phyloP scores from a whole-genome alignment of 2,329 filamentous ascomycete genomes.

The Alternaria atra region DNA sequence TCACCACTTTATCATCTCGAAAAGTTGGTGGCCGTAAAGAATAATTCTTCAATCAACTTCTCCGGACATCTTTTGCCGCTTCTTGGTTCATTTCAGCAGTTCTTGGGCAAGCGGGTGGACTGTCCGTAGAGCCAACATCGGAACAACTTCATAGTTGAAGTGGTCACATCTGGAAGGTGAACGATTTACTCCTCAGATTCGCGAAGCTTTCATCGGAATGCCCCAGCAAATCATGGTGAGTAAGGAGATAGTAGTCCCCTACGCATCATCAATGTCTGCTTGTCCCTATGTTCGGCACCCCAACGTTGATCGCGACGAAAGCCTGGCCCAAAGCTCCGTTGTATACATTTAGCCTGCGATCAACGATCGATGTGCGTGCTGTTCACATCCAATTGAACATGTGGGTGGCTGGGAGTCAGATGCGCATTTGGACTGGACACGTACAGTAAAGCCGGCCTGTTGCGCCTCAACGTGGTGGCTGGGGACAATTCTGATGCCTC shows the following conservation, averaged over 20 bases:
- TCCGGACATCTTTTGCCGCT: background rate
- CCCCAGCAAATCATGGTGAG: background rate
- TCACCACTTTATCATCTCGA: too few species aligned
- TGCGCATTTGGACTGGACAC: too few species aligned
- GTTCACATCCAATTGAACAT: too few species aligned
- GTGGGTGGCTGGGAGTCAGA: too few species aligned
- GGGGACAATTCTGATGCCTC: too few species aligned
- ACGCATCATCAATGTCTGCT: background rate
- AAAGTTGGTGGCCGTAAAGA: too few species aligned
- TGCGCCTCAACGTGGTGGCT: too few species aligned
- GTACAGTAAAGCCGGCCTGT: too few species aligned
- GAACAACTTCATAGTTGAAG: background rate
- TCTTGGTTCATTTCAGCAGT: too few species aligned
- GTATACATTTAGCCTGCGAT: too few species aligned
- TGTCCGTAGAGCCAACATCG: background rate
- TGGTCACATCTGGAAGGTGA: background rate
- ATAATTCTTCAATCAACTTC: too few species aligned
- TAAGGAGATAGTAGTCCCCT: background rate
- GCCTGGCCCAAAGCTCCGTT: background rate
- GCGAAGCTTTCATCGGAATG: rapidly evolving
- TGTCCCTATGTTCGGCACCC: background rate
- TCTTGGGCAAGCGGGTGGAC: background rate
- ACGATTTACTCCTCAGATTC: background rate
- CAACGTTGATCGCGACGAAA: background rate
- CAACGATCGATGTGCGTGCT: too few species aligned